A percentile compares a stretch with the other conserved stretches of the same genome.
Conservation (phyloP, 805 yeast species). For the Yarrowia porcina region DNA sequence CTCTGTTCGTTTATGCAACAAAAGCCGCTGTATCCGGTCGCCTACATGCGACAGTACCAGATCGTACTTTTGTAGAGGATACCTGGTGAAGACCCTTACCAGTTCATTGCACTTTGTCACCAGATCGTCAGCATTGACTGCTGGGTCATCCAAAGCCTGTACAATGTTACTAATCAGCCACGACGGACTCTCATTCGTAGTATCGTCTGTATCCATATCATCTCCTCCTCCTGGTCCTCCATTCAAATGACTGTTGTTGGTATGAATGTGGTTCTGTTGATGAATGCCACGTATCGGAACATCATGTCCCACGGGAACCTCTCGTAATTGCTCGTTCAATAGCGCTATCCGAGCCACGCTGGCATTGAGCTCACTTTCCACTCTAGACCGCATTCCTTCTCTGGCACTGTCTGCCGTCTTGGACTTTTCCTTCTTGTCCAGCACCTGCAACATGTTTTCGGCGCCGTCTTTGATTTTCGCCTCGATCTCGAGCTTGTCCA, state of each 20-base stretch:
- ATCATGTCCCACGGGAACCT: conserved; percentile 16
- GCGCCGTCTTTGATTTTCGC: conserved; percentile 41
- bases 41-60: conserved; percentile 44
- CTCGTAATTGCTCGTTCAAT: conserved; percentile 12
- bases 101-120: conserved; percentile 65
- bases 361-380: conserved; percentile 35
- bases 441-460: conserved; percentile 39
- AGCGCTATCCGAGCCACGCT: conserved; percentile 35
- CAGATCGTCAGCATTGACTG: conserved; percentile 48
- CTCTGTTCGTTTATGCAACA: conserved; percentile 55
- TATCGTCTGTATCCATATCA: background rate
- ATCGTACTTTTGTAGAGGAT: conserved; percentile 63
- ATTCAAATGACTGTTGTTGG: background rate
- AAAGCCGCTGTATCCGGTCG: conserved; percentile 53
- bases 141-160: conserved; percentile 53
- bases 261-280: background rate
- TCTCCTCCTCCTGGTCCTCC: conserved; percentile 19
- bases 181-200: conserved; percentile 45
- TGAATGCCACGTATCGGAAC: background rate
- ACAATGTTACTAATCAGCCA: conserved; percentile 64
- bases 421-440: conserved; percentile 28
- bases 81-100: conserved; percentile 51
- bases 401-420: conserved; percentile 10
- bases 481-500: conserved; percentile 39
- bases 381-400: conserved; percentile 28